These are phyloP conservation scores for Rutstroemia sp. DNA, from an alignment of 2,329 filamentous ascomycete genomes.

Conservation along the genomic window DNA sequence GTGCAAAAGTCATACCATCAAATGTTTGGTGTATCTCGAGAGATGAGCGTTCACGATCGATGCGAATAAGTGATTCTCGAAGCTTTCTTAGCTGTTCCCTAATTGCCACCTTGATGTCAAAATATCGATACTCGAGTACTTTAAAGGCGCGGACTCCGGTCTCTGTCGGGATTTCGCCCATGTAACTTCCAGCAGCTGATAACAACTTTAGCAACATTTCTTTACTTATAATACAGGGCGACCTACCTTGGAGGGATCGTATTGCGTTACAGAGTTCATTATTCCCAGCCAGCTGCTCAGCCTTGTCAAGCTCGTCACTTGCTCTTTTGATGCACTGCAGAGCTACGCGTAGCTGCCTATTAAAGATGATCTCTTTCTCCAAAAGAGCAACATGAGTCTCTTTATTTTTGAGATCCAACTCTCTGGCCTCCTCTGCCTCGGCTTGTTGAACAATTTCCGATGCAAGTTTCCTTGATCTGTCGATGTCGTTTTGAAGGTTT, in stretches of 20 bases:
- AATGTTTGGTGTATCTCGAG: slow-evolving; percentile 35
- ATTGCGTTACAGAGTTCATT: slow-evolving; percentile 50
- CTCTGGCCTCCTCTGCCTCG: slow-evolving; percentile 51
- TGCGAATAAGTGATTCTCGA: slow-evolving; percentile 62
- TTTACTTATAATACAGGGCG: slow-evolving; percentile 20
- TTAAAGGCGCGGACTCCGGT: slow-evolving; percentile 55
- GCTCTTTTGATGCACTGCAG: slow-evolving; percentile 47
- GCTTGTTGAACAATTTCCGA: slow-evolving; percentile 74
- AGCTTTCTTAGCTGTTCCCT: slow-evolving; percentile 57
- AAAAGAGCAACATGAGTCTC: slow-evolving; percentile 52
- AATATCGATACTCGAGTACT: slow-evolving; percentile 57
- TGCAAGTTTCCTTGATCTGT: slow-evolving; percentile 69
- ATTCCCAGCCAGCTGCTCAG: slow-evolving; percentile 49
- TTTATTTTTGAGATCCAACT: slow-evolving; percentile 31
- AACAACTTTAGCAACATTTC: slow-evolving; percentile 13
- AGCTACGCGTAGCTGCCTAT: slow-evolving; percentile 44
- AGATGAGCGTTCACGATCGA: slow-evolving; percentile 52
- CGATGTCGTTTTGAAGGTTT: slow-evolving; percentile 77
- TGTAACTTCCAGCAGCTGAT: slow-evolving; percentile 47
- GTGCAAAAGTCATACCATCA: slow-evolving; percentile 7
- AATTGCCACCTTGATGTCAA: slow-evolving; percentile 59
- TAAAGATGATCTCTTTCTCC: slow-evolving; percentile 50
- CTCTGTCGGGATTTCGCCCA: slow-evolving; percentile 52
- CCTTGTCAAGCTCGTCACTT: slow-evolving; percentile 53
- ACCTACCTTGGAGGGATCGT: slow-evolving; percentile 45